phyloP scores from a whole-genome alignment of 73 alveolate species.

The Tetrahymena thermophila region DNA sequence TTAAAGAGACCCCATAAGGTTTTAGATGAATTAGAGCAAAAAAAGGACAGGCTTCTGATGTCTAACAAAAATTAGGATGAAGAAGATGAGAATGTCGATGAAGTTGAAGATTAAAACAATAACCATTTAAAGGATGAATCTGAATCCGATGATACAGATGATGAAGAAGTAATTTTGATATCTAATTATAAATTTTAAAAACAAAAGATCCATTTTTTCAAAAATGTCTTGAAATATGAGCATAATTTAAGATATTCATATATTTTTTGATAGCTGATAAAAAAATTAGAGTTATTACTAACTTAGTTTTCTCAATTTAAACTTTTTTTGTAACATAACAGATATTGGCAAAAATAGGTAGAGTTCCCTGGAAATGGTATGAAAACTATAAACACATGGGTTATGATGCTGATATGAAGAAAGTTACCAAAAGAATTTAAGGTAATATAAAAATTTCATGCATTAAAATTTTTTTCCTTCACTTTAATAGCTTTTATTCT shows the following conservation, averaged over 20 bases:
- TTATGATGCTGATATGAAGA: conserved; percentile 1
- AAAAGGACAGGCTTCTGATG: background rate
- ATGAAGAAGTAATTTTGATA: background rate
- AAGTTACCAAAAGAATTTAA: background rate
- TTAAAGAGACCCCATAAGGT: background rate
- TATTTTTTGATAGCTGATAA: background rate
- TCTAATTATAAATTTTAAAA: background rate
- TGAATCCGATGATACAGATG: background rate
- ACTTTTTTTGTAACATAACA: background rate
- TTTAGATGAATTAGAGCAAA: background rate
- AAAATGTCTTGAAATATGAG: background rate
- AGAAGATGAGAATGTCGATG: background rate
- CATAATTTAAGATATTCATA: too few relatives aligned
- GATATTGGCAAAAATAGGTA: background rate
- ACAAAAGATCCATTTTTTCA: background rate
- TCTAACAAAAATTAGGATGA: background rate
- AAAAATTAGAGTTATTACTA: too few relatives aligned
- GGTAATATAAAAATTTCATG: background rate
- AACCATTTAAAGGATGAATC: background rate
- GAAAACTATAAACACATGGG: background rate
- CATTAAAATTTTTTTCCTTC: background rate
- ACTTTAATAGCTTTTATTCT: background rate
- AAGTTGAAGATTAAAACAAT: background rate
- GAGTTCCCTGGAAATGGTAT: background rate
- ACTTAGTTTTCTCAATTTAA: background rate